A percentile compares a stretch with the other conserved stretches of the same genome.
These are phyloP conservation scores for Diversispora eburnea DNA, from an alignment of 192 early-diverging fungal genomes.

Conservation along the genomic window DNA sequence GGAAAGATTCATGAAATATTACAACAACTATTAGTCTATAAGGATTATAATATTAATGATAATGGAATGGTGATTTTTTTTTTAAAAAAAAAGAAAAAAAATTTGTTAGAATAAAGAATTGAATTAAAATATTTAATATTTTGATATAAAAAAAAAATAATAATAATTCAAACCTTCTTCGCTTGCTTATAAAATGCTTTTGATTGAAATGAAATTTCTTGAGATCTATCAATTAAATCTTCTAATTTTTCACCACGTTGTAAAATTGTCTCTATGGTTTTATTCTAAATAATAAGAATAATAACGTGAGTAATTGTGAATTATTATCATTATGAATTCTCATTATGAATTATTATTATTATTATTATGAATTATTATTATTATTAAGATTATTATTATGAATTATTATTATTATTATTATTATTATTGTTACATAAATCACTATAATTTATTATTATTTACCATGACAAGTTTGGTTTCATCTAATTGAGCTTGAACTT, in stretches of 20 bases:
- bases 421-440: neutral
- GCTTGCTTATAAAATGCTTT: constrained; percentile 98
- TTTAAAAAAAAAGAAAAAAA: constrained; percentile 5
- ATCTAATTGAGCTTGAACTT: constrained; percentile 93
- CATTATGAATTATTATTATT: too few species aligned
- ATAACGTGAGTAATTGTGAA: too few species aligned
- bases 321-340: neutral
- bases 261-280: constrained; percentile 85
- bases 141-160: neutral
- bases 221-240: constrained; percentile 75
- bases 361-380: neutral
- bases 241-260: constrained; percentile 89
- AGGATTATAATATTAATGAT: neutral
- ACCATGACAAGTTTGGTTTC: constrained; percentile 93
- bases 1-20: constrained; percentile 5
- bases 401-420: too few species aligned
- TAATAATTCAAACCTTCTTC: constrained; percentile 62
- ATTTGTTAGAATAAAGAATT: neutral
- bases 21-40: constrained; percentile 27
- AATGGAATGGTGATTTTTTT: too few species aligned
- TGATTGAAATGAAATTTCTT: constrained; percentile 80
- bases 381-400: neutral
- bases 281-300: constrained; percentile 9
- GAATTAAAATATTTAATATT: neutral
- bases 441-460: constrained; percentile 14